A percentile compares a stretch with the other conserved stretches of the same genome.
These are phyloP conservation scores for Boletales sp. DNA, from an alignment of 768 basidiomycete genomes.

Conservation along the genomic window DNA sequence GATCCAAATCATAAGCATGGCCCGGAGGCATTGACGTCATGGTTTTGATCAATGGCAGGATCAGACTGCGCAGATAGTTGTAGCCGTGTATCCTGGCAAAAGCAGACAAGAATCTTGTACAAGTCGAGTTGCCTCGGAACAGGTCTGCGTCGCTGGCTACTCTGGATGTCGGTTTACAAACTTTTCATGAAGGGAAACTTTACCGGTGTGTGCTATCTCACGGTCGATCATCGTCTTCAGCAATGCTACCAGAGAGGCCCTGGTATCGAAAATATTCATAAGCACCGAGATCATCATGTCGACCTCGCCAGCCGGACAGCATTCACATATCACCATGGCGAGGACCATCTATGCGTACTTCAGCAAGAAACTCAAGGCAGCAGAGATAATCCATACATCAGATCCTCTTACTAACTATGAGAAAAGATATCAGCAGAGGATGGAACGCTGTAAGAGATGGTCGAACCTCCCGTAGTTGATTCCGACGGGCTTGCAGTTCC, in stretches of 20 bases:
- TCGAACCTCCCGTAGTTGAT: slow-evolving; percentile 58
- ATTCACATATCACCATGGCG: slow-evolving; percentile 84
- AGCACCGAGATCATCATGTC: slow-evolving; percentile 84
- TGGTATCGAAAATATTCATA: slow-evolving; percentile 82
- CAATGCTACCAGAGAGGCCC: slow-evolving; percentile 64
- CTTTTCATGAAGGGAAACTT: slow-evolving; percentile 5
- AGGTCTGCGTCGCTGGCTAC: slow-evolving; percentile 78
- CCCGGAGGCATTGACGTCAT: slow-evolving; percentile 72
- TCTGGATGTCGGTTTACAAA: slow-evolving; percentile 2
- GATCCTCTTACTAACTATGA: slow-evolving; percentile 67
- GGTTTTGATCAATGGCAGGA: slow-evolving; percentile 71
- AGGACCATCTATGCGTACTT: slow-evolving; percentile 56
- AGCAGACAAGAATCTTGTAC: slow-evolving; percentile 79
- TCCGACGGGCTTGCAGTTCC: slow-evolving; percentile 43
- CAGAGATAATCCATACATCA: slow-evolving; percentile 47
- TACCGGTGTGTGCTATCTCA: slow-evolving; percentile 78
- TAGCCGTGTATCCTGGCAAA: slow-evolving; percentile 92
- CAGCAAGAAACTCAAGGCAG: slow-evolving; percentile 1
- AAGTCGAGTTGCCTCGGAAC: slow-evolving; percentile 86
- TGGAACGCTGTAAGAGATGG: neutral
- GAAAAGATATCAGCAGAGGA: slow-evolving; percentile 2
- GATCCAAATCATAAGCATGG: slow-evolving; percentile 77
- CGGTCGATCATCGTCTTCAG: slow-evolving; percentile 83
- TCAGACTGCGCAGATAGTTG: slow-evolving; percentile 78
- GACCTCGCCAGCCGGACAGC: slow-evolving; percentile 73